Percentiles rank a stretch among this genome's conserved stretches.
Conservation (phyloP, 1,284 basidiomycete genomes). For the Volvariella surrecta region DNA sequence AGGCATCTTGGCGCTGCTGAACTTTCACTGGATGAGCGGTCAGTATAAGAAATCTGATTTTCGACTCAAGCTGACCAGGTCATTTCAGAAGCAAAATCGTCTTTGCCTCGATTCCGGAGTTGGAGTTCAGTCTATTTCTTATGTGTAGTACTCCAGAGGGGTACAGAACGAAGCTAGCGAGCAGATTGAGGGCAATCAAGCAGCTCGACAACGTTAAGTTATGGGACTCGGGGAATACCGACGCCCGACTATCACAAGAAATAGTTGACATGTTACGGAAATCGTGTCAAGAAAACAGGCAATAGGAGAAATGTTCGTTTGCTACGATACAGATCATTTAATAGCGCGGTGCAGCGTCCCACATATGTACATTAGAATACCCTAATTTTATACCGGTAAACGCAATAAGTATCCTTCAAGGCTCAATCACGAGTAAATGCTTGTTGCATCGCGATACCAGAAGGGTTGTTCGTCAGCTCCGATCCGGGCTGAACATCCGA, state of each 20-base stretch:
- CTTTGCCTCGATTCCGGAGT: slow-evolving; percentile 25
- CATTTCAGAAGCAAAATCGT: slow-evolving; percentile 23
- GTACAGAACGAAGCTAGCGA: slow-evolving; percentile 27
- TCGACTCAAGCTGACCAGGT: not conserved
- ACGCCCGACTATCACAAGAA: slow-evolving; percentile 30
- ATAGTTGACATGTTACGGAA: slow-evolving; percentile 21
- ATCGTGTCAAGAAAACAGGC: too few species aligned
- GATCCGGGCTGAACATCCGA: not conserved
- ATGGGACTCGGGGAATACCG: slow-evolving; percentile 21
- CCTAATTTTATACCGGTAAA: too few species aligned
- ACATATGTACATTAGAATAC: too few species aligned
- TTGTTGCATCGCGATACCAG: slow-evolving; percentile 9
- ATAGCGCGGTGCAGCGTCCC: too few species aligned
- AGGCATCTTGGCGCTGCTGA: not conserved
- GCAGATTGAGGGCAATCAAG: slow-evolving; percentile 22
- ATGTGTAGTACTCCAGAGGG: slow-evolving; percentile 38
- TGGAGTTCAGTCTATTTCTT: slow-evolving; percentile 36
- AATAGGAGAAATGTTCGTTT: too few species aligned
- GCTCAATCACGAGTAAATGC: slow-evolving; percentile 1
- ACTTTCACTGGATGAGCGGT: not conserved
- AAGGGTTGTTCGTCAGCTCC: slow-evolving; percentile 6
- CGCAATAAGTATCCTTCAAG: too few species aligned
- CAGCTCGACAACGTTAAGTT: slow-evolving; percentile 16
- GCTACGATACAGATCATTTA: too few species aligned
- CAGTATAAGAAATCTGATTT: not conserved